Percentiles rank a stretch among this genome's conserved stretches.
phyloP scores from a whole-genome alignment of 768 basidiomycete genomes.

The Dictyophora rubrovolvata region DNA sequence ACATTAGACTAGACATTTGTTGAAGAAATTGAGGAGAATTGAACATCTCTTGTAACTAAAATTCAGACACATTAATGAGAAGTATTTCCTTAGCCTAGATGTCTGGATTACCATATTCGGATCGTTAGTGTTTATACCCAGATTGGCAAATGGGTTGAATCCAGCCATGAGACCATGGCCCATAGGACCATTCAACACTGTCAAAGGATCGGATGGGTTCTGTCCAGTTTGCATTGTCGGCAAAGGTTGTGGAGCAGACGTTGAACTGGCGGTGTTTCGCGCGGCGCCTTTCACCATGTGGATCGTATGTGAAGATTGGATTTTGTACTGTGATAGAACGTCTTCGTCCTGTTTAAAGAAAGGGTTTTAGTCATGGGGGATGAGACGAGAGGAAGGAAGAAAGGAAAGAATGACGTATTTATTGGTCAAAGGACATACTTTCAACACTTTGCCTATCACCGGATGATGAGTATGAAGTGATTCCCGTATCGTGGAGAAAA shows the following conservation, averaged over 20 bases:
- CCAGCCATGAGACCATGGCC: slow-evolving; percentile 76
- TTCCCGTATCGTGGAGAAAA: neutral
- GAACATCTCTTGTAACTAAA: slow-evolving; percentile 75
- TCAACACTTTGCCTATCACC: slow-evolving; percentile 55
- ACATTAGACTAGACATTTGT: slow-evolving; percentile 81
- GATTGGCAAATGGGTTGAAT: slow-evolving; percentile 84
- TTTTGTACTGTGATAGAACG: slow-evolving; percentile 74
- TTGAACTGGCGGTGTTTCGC: slow-evolving; percentile 28
- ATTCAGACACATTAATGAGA: neutral
- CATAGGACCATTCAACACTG: slow-evolving; percentile 66
- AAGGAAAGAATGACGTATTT: neutral
- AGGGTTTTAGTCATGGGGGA: too few relatives aligned
- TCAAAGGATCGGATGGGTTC: slow-evolving; percentile 79
- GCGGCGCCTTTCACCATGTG: slow-evolving; percentile 89
- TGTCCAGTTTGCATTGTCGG: slow-evolving; percentile 90
- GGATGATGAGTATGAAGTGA: neutral
- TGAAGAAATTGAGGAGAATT: slow-evolving; percentile 75
- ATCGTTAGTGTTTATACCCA: slow-evolving; percentile 87
- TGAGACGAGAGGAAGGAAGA: slow-evolving; percentile 7
- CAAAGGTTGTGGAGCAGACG: slow-evolving; percentile 40
- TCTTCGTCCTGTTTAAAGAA: slow-evolving; percentile 97
- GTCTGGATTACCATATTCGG: slow-evolving; percentile 72
- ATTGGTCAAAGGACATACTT: slow-evolving; percentile 30
- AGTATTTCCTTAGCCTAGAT: neutral
- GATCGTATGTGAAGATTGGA: slow-evolving; percentile 77